These are phyloP conservation scores for Sporothrix inflata DNA, from an alignment of 2,329 filamentous ascomycete genomes.

Conservation along the genomic window DNA sequence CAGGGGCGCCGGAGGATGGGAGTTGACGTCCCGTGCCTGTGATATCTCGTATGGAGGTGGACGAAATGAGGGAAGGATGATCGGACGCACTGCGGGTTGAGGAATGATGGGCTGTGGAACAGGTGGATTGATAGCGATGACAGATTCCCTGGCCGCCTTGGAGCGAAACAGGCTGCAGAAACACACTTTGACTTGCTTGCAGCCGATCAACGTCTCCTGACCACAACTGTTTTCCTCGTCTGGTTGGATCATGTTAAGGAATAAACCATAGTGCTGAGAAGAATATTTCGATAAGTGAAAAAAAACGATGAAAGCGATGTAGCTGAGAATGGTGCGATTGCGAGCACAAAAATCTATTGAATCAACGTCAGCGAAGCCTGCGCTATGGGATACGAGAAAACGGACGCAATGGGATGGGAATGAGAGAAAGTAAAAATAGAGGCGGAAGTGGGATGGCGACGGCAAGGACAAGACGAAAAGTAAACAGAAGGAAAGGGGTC, in stretches of 20 bases:
- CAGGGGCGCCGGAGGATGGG: too few species aligned
- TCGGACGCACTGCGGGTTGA: too few species aligned
- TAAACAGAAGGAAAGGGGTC: not conserved
- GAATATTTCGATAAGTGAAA: not conserved
- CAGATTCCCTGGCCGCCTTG: not conserved
- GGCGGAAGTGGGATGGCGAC: not conserved
- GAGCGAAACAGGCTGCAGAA: not conserved
- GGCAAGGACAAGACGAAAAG: not conserved
- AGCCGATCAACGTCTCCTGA: not conserved
- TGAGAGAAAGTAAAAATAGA: not conserved
- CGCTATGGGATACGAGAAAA: not conserved
- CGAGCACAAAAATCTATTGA: not conserved
- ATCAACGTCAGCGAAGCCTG: not conserved
- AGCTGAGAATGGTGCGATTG: not conserved
- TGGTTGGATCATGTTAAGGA: not conserved
- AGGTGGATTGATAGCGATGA: too few species aligned
- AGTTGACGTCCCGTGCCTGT: too few species aligned
- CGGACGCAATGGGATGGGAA: not conserved
- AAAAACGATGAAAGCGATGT: not conserved
- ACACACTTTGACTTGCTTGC: not conserved
- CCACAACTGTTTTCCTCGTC: not conserved
- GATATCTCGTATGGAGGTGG: too few species aligned
- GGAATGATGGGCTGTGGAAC: too few species aligned
- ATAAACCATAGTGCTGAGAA: not conserved
- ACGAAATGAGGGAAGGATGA: too few species aligned